Percentiles rank a stretch among this genome's conserved stretches.
These are phyloP conservation scores for Trematosphaeria pertusa DNA, from an alignment of 2,329 filamentous ascomycete species.

Conservation along the genomic window DNA sequence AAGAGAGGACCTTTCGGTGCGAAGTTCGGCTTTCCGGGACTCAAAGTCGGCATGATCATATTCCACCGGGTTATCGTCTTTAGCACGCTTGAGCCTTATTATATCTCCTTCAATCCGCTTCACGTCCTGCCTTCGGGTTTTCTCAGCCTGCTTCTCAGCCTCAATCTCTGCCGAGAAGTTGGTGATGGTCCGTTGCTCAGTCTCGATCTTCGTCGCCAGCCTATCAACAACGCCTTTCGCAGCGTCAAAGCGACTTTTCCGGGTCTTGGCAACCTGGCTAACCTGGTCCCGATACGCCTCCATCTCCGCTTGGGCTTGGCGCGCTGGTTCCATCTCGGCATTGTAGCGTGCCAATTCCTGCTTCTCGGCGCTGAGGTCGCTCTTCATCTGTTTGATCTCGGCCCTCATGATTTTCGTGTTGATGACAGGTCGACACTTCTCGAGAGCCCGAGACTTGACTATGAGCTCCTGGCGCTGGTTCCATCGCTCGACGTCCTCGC, in stretches of 20 bases:
- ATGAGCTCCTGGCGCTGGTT: conserved; percentile 75
- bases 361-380: conserved; percentile 61
- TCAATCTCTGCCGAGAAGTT: conserved; percentile 51
- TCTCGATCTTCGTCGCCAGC: conserved; percentile 42
- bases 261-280: conserved; percentile 61
- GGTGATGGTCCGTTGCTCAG: conserved; percentile 47
- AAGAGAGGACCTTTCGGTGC: conserved; percentile 56
- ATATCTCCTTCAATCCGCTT: conserved; percentile 58
- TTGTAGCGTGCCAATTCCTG: conserved; percentile 67
- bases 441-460: conserved; percentile 68
- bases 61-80: conserved; percentile 67
- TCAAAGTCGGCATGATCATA: conserved; percentile 78
- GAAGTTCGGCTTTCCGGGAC: conserved; percentile 70
- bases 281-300: conserved; percentile 69
- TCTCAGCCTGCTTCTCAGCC: conserved; percentile 52
- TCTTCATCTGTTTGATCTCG: conserved; percentile 61
- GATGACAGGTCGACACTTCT: conserved; percentile 70
- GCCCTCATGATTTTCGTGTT: conserved; percentile 66
- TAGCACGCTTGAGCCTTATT: conserved; percentile 66
- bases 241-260: conserved; percentile 61
- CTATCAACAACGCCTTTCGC: conserved; percentile 62
- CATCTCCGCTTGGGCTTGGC: conserved; percentile 74
- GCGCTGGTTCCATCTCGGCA: conserved; percentile 68
- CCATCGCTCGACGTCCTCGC: conserved; percentile 83
- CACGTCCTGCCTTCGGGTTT: conserved; percentile 42